Conservation (phyloP, 768 basidiomycete species). For the Agaricus bisporus region DNA sequence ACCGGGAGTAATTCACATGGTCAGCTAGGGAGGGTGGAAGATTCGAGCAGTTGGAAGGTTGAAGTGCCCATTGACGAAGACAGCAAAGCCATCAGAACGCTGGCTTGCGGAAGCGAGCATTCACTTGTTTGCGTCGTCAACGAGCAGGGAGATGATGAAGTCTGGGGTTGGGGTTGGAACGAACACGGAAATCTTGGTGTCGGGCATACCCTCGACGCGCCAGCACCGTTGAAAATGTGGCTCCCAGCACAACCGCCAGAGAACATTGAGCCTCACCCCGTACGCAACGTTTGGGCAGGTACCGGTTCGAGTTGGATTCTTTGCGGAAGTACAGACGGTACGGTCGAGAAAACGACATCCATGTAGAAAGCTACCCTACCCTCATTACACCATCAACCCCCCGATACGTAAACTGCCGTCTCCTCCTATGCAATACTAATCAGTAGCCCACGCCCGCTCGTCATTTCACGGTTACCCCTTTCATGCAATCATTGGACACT, state of each 20-base stretch:
- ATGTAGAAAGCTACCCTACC: background rate
- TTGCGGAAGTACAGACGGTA: conserved; percentile 3
- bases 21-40: conserved; percentile 50
- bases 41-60: conserved; percentile 3
- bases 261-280: background rate
- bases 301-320: conserved; percentile 44
- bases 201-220: conserved; percentile 50
- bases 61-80: conserved; percentile 5
- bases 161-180: conserved; percentile 97
- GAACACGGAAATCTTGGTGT: conserved; percentile 92
- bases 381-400: background rate
- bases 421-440: no score
- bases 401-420: background rate
- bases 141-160: conserved; percentile 22
- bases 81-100: background rate
- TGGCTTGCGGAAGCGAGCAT: conserved; percentile 87
- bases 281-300: conserved; percentile 34
- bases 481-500: conserved; percentile 5
- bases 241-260: conserved; percentile 19
- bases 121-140: conserved; percentile 35
- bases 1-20: conserved; percentile 57
- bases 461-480: background rate
- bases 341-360: background rate
- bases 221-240: conserved; percentile 49
- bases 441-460: no score